Percentiles rank a stretch among this genome's conserved stretches.
Evolutionary conservation across 495 filamentous ascomycete species (phyloP).

Genomic region (Thermothielavioides terrestris): DNA sequence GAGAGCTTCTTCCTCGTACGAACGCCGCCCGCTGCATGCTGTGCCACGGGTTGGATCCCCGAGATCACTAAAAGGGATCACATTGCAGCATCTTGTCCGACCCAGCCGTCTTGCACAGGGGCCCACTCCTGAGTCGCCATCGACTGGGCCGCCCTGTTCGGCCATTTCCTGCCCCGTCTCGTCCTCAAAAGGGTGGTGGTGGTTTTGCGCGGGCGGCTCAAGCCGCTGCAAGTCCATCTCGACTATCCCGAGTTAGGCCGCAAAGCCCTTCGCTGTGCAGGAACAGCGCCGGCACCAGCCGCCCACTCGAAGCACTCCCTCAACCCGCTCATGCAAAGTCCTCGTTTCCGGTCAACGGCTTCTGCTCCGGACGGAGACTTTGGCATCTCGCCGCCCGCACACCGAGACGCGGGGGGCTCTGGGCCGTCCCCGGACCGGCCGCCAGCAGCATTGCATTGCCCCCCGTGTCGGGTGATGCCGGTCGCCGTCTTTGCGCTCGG

Average conservation of each 20-base stretch:
- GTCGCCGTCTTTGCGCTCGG: conserved; percentile 11
- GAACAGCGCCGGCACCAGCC: background rate
- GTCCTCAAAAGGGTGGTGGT: conserved; percentile 12
- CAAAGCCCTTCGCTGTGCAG: background rate
- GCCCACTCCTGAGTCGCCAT: conserved; percentile 8
- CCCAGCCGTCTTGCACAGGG: conserved; percentile 16
- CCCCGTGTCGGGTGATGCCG: conserved; percentile 25
- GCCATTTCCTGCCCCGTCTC: conserved; percentile 13
- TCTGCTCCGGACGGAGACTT: background rate
- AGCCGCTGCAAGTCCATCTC: background rate
- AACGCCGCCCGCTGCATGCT: conserved; percentile 36
- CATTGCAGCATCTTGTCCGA: conserved; percentile 42
- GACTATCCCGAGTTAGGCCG: background rate
- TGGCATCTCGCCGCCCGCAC: background rate
- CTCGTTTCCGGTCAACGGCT: background rate
- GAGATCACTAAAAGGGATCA: conserved; percentile 35
- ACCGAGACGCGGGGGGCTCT: background rate
- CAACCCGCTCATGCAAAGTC: background rate
- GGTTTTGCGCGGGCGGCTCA: background rate
- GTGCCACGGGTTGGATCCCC: conserved; percentile 32
- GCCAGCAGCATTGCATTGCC: conserved; percentile 3
- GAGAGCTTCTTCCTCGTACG: conserved; percentile 31
- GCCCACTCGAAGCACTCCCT: background rate
- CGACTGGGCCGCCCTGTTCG: conserved; percentile 9
- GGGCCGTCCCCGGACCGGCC: conserved; percentile 8